phyloP scores from a whole-genome alignment of 2,329 filamentous ascomycete genomes.

The Zalaria obscura region DNA sequence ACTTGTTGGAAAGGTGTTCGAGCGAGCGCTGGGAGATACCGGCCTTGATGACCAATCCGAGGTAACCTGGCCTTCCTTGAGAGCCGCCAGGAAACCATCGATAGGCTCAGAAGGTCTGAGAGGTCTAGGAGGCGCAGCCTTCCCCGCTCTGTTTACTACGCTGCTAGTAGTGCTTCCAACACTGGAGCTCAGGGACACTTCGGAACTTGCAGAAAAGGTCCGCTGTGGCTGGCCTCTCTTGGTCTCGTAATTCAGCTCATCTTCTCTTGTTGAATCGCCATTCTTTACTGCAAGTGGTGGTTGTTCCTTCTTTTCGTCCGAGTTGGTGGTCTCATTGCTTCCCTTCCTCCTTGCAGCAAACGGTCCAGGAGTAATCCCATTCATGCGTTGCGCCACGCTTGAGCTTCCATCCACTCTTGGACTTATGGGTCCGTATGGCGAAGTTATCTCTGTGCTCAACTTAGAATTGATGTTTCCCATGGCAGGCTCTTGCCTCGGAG shows the following conservation, averaged over 20 bases:
- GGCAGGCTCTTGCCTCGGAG: neutral
- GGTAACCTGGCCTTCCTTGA: slow-evolving; percentile 3
- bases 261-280: too few relatives aligned
- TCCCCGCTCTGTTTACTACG: neutral
- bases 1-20: too few relatives aligned
- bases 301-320: neutral
- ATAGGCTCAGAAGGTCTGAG: slow-evolving; percentile 13
- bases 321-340: neutral
- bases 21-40: too few relatives aligned
- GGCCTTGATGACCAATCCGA: too few relatives aligned
- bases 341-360: slow-evolving; percentile 34
- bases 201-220: too few relatives aligned
- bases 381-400: slow-evolving; percentile 41
- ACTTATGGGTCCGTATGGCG: slow-evolving; percentile 27
- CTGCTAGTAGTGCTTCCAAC: too few relatives aligned
- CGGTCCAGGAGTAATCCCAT: slow-evolving; percentile 47
- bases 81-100: slow-evolving; percentile 7
- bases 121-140: slow-evolving; percentile 14
- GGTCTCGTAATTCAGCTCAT: too few relatives aligned
- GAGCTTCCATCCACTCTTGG: slow-evolving; percentile 23
- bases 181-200: too few relatives aligned
- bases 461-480: slow-evolving; percentile 3
- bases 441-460: slow-evolving; percentile 2
- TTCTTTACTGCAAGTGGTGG: too few relatives aligned
- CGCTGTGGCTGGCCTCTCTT: too few relatives aligned